Percentiles rank a stretch among this genome's conserved stretches.
Conservation (phyloP, 179 eudicot species). For the Carnegiea gigantea region DNA sequence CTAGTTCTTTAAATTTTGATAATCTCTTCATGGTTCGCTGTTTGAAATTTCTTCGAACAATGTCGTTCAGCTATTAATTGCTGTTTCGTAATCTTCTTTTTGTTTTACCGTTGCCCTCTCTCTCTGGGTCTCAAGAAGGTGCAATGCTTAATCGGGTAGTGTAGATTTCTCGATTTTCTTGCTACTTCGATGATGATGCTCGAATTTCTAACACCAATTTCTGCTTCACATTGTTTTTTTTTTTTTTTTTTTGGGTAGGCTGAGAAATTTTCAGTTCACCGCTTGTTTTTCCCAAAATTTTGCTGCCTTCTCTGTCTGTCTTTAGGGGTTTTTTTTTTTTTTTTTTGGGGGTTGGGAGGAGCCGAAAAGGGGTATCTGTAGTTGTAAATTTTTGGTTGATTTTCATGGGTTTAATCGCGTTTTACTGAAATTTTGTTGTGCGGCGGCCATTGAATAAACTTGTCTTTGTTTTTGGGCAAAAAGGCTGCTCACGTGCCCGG, state of each 20-base stretch:
- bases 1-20: not conserved
- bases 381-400: not conserved
- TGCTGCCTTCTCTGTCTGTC: not conserved
- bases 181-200: not conserved
- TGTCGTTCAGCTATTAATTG: not conserved
- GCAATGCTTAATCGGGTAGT: not conserved
- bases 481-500: not conserved
- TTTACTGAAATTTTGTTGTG: not conserved
- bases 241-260: not conserved
- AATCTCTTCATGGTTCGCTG: not conserved
- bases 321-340: not conserved
- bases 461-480: not conserved
- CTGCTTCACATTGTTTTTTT: not conserved
- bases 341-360: too few species aligned
- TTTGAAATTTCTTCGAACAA: not conserved
- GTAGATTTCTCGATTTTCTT: not conserved
- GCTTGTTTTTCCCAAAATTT: not conserved
- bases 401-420: not conserved
- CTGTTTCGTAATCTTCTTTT: not conserved
- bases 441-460: not conserved
- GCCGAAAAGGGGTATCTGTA: too few species aligned
- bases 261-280: not conserved
- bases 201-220: not conserved
- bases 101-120: conserved; percentile 1
- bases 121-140: not conserved